Conservation (phyloP, 768 basidiomycete genomes). For the Fomitopsis serialis region DNA sequence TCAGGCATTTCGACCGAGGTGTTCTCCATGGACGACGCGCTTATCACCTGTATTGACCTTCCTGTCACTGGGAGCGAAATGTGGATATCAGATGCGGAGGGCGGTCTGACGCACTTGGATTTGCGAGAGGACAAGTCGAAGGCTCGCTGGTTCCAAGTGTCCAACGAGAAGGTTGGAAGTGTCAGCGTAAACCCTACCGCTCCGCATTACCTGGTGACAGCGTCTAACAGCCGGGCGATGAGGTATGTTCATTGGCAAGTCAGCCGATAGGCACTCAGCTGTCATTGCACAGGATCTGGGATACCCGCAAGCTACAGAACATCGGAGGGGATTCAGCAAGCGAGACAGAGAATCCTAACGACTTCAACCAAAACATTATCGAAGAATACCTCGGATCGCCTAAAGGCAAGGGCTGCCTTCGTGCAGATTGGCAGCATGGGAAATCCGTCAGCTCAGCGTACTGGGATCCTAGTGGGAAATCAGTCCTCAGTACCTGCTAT, state of each 20-base stretch:
- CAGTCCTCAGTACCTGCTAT: constrained; percentile 81
- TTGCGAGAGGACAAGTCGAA: constrained; percentile 55
- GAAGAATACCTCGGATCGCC: constrained; percentile 45
- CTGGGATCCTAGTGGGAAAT: constrained; percentile 78
- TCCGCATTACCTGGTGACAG: constrained; percentile 62
- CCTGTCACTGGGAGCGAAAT: constrained; percentile 66
- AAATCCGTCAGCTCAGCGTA: constrained; percentile 81
- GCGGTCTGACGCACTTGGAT: constrained; percentile 73
- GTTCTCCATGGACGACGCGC: constrained; percentile 50
- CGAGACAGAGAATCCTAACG: constrained; percentile 12
- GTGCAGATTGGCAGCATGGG: constrained; percentile 63
- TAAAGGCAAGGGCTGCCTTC: constrained; percentile 48
- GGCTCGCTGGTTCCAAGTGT: constrained; percentile 57
- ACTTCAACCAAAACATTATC: constrained; percentile 38
- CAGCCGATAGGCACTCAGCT: not conserved
- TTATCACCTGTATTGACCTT: constrained; percentile 71
- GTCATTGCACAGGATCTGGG: constrained; percentile 60
- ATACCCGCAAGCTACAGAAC: constrained; percentile 56
- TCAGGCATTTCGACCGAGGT: constrained; percentile 69
- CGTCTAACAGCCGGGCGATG: constrained; percentile 67
- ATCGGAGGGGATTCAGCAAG: constrained; percentile 25
- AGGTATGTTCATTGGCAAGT: constrained; percentile 42
- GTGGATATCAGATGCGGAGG: constrained; percentile 76
- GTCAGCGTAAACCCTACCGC: constrained; percentile 74
- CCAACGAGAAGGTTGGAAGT: constrained; percentile 71